Evolutionary conservation across 306 rosid genomes (phyloP), one percentile per base, ranked within the genome.

Genomic region (Cicer bijugum): DNA sequence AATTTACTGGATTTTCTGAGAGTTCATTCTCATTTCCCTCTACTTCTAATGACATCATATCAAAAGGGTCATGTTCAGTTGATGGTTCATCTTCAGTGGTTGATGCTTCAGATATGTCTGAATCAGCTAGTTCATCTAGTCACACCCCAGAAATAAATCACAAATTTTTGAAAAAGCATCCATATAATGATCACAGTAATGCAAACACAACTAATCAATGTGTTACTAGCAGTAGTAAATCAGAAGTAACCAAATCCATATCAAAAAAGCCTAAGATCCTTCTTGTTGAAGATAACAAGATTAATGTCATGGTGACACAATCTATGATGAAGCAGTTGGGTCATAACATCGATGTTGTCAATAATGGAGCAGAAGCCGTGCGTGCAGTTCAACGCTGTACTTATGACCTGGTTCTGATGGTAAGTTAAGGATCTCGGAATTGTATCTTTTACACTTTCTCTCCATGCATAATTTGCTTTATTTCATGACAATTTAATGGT

Each of bases 261-360:
- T 55, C 43, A 48, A 78, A 84, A 48, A 78, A 84, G 60, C 92
- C 97, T 8, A 90, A 78, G 73, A 90, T 95, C 56, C 99, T 95
- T 76, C 93, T 95, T 12, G 99, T 90, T 50, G 97, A 95, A 77
- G 99, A 95, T 79, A 95, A 85, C 85, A 91, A 91, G 86, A 90
- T 91, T 63, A 95, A 91, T 33, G 79, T 95, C 23, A 95, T 91
- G 97, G 99, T 95, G 78, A 67, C 97, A 2, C 88, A 82, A 69
- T 85, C 91, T 17, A 91, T 95, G 97, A 89, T 95, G 99, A 91
- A 90, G 85, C 88, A 75, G 76, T 75, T 95, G 44, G 99, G 97
- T 19, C 90, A 91, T 74, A 69, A 76, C 75, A 84, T 95, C 33
- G 97, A 91, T 64, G 89, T 95, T 37, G 97, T 90, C 69, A 84